Base-by-base conservation (phyloP, 495 filamentous ascomycete genomes). In the Pyrenopolyporus hunteri region DNA sequence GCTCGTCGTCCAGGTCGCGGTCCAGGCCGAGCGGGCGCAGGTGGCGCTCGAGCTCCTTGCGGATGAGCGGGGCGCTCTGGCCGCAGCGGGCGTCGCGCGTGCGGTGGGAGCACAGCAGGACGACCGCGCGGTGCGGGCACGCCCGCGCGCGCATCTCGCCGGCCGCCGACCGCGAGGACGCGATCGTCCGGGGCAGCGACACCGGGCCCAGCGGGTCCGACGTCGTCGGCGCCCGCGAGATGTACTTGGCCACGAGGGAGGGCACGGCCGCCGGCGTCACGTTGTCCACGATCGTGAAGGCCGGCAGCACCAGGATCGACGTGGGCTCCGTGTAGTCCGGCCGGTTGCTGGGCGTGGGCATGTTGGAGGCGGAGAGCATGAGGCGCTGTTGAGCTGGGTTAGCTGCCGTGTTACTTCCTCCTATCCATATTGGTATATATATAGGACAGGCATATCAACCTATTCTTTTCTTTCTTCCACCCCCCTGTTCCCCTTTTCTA, bases 81-180 rank as follows among this genome's bases (percentile, higher is more conserved):
- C 93, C 94, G 72, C 94, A 98, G 65, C 94, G 89, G 0, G 92
- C 94, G 72, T 98, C 94, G 52, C 94, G 89, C 29, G 91, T 96
- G 66, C 83, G 85, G 67, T 98, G 94, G 14, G 90, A 95, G 80
- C 95, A 98, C 63, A 98, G 86, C 8, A 98, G 86, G 69, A 98
- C 92, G 26, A 98, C 81, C 49, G 87, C 89, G 36, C 84, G 80
- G 78, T 98, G 94, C 0, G 91, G 90, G 54, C 83, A 90, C 1
- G 88, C 81, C 4, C 86, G 85, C 6, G 88, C 84, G 32, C 75
- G 82, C 58, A 97, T 82, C 33, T 84, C 79, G 14, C 57, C 59
- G 10, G 69, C 73, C 35, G 74, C 69, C 35, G 71, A 73, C 0
- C 73, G 73, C 1, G 89, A 89, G 0, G 89, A 87, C 1, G 86